A percentile compares a stretch with the other conserved stretches of the same genome.
phyloP scores from a whole-genome alignment of 106 monocot genomes.

The Allium cepa region DNA sequence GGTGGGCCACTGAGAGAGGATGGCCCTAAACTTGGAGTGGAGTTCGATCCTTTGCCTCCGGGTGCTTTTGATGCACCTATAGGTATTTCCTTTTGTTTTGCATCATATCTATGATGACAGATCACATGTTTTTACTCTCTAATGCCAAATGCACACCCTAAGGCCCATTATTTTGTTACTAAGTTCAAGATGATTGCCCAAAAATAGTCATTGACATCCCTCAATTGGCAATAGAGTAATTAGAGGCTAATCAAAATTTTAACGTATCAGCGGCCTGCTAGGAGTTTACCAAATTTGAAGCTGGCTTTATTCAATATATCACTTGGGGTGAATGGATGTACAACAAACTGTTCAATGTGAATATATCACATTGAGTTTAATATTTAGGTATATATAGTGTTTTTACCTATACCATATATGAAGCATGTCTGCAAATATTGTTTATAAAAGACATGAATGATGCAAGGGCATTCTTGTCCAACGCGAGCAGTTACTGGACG shows the following conservation, averaged over 20 bases:
- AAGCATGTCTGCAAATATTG: no score
- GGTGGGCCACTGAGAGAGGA: constrained; percentile 82
- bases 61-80: constrained; percentile 95
- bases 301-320: background rate
- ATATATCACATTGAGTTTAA: no score
- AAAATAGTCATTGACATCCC: background rate
- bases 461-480: no score
- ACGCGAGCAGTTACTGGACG: no score
- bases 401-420: no score
- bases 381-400: no score
- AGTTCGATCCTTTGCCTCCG: constrained; percentile 90
- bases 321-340: no score
- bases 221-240: background rate
- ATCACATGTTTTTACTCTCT: no score
- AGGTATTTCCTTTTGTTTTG: constrained; percentile 34
- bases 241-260: background rate
- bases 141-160: no score
- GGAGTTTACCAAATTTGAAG: background rate
- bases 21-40: constrained; percentile 85
- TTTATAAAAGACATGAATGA: no score
- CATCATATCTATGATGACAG: background rate
- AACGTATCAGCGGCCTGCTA: background rate
- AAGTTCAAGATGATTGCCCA: background rate
- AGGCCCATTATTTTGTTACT: background rate
- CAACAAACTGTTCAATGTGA: no score